Base-by-base conservation (phyloP, 163 green algal genomes). In the Scenedesmus sp. region DNA sequence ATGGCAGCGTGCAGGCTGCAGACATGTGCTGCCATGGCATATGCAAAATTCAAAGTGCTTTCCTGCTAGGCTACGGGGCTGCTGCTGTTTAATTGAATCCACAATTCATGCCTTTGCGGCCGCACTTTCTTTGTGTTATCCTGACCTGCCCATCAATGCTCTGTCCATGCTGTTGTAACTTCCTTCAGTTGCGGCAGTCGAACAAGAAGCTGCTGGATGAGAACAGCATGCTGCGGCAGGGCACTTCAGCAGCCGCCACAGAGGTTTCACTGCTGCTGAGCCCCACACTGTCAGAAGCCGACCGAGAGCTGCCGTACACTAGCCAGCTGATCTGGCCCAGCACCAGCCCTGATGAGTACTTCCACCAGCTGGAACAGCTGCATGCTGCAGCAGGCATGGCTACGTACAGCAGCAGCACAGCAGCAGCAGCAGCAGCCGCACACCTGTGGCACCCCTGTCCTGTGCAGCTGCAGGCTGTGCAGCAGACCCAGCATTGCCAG, bases 281-380 rank as follows among this genome's bases (percentile, higher is more conserved):
- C 85, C 85, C 85, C 1, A 73, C n/a, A n/a, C n/a, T n/a, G n/a
- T n/a, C 83, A 65, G 83, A 33, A 3, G 16, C 51, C 42, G 43
- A 90, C 40, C 68, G 83, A 3, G 85, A 90, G 44, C 65, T 65
- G 35, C 43, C 24, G 65, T 68, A 68, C 26, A 90, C 85, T 33
- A 90, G 85, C 43, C 85, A 90, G 68, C 68, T 90, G 12, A 61
- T 90, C 2, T 90, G 85, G 85, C 51, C 43, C 30, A 73, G n/a
- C n/a, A n/a, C n/a, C n/a, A n/a, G n/a, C n/a, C n/a, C n/a, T n/a
- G n/a, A n/a, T n/a, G n/a, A n/a, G n/a, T n/a, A n/a, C n/a, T n/a
- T n/a, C n/a, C n/a, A n/a, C 65, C 65, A 76, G 49, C 40, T 22
- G 6, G 30, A 16, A 30, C 65, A 76, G 65, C 30, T 20, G 6